A percentile compares a stretch with the other conserved stretches of the same genome.
Evolutionary conservation across 2,329 filamentous ascomycete species (phyloP).

Genomic region (Sodiomyces alkalinus): DNA sequence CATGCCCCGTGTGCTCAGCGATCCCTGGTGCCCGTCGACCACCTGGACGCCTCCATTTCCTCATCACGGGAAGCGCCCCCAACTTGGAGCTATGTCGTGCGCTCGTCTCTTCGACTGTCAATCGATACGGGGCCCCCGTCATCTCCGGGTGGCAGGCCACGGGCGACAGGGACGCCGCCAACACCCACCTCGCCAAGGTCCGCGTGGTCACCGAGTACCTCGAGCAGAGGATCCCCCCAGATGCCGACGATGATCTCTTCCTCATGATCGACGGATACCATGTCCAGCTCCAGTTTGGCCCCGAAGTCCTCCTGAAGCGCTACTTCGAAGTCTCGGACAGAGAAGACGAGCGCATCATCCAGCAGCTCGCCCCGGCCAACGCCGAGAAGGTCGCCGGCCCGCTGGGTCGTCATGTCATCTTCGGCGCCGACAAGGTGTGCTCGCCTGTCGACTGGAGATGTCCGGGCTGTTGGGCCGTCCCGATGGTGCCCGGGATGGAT

Average conservation of each 20-base stretch:
- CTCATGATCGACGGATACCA: slow-evolving; percentile 50
- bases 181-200: slow-evolving; percentile 24
- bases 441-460: slow-evolving; percentile 20
- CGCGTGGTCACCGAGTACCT: slow-evolving; percentile 20
- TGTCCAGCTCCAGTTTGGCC: slow-evolving; percentile 49
- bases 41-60: slow-evolving; percentile 16
- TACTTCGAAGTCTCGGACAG: slow-evolving; percentile 40
- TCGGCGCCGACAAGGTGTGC: slow-evolving; percentile 29
- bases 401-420: slow-evolving; percentile 23
- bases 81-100: slow-evolving; percentile 23
- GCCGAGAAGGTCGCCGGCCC: slow-evolving; percentile 15
- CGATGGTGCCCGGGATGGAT: slow-evolving; percentile 17
- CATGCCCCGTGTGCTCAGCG: not conserved
- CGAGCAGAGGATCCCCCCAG: slow-evolving; percentile 11
- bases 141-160: slow-evolving; percentile 22
- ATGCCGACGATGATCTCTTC: slow-evolving; percentile 40
- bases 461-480: slow-evolving; percentile 24
- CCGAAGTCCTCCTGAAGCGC: slow-evolving; percentile 44
- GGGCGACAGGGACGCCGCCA: slow-evolving; percentile 17
- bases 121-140: slow-evolving; percentile 20
- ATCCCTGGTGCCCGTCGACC: not conserved
- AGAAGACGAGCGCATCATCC: slow-evolving; percentile 34
- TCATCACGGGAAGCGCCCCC: slow-evolving; percentile 20
- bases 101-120: slow-evolving; percentile 20
- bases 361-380: slow-evolving; percentile 28